Conservation (phyloP, 208 protist species). For the Crithidia bombi region DNA sequence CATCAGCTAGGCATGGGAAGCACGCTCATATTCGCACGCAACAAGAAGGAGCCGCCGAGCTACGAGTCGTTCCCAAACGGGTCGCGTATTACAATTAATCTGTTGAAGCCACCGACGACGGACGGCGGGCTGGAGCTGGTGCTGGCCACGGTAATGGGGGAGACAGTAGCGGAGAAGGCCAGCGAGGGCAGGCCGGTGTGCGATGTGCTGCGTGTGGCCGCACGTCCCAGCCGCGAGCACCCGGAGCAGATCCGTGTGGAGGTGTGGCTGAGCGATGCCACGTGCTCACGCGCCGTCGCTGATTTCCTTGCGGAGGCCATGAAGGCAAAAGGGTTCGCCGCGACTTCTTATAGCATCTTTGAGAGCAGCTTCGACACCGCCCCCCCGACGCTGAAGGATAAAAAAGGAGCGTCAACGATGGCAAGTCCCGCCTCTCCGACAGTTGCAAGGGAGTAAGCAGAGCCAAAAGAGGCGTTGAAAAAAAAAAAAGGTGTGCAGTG, state of each 20-base stretch:
- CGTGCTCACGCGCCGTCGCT: constrained; percentile 55
- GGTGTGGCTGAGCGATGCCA: constrained; percentile 85
- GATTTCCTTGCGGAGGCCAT: constrained; percentile 57
- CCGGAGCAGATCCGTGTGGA: constrained; percentile 78
- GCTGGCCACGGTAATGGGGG: constrained; percentile 75
- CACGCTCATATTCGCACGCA: constrained; percentile 83
- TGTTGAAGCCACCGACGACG: constrained; percentile 62
- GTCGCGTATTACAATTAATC: constrained; percentile 75
- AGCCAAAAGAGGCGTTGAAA: too few species aligned
- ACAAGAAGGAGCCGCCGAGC: constrained; percentile 82
- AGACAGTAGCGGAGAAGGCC: constrained; percentile 60
- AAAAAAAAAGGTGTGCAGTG: too few species aligned
- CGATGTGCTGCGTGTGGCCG: constrained; percentile 84
- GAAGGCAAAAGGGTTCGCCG: constrained; percentile 47
- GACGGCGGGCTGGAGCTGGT: constrained; percentile 74
- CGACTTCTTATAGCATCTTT: constrained; percentile 58
- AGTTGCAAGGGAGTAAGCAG: constrained; percentile 16
- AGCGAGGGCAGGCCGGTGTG: constrained; percentile 70
- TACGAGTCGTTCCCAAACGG: constrained; percentile 90
- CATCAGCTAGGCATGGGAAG: constrained; percentile 80
- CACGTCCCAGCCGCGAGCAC: constrained; percentile 65
- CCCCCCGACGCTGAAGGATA: constrained; percentile 38
- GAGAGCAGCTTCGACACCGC: constrained; percentile 61
- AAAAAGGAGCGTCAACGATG: constrained; percentile 12
- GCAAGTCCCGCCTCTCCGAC: constrained; percentile 4